Base-by-base conservation (phyloP, 768 basidiomycete species). In the Xanthoconium stramineum region DNA sequence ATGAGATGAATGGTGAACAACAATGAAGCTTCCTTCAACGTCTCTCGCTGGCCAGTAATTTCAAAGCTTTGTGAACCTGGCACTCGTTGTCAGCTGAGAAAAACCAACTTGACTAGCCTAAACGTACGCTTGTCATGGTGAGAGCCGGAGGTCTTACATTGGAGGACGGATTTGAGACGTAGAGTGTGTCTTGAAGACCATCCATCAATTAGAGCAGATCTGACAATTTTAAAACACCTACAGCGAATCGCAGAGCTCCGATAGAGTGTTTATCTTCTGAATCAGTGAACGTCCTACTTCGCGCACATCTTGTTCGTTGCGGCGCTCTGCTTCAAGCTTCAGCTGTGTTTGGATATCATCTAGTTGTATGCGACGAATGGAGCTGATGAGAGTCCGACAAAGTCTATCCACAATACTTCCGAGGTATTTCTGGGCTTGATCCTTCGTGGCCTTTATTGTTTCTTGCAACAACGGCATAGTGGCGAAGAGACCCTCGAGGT, bases 1-100 rank as follows among this genome's bases (percentile, higher is more conserved):
- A 70, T 68, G 24, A 56, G 59, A 47, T 69, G 62, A 37, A 70
- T 56, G 9, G 66, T 72, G 35, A 64, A 66, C 46, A 56, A 47
- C 35, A 70, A 30, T 6, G 59, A 61, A 20, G 69, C 57, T n/a
- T 57, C 64, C n/a, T 58, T 59, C 19, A 58, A n/a, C 1, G 56
- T 52, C 36, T 66, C 68, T 17, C 61, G 53, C 6, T 19, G 35
- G 17, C 69, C 69, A 28, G 51, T 52, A 10, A 70, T 44, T 0
- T 60, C 62, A 28, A 46, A 70, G 45, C 6, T 58, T n/a, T 47
- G 56, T 15, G 61, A 38, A 11, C 33, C 68, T 69, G 36, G 2
- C 42, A 9, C 24, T 11, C 28, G 35, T 85, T n/a, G n/a, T 68
- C 19, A 53, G 47, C 5, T 5, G 43, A 19, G 20, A 5, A 42